Evolutionary conservation across 2,329 filamentous ascomycete species (phyloP), one percentile per base, ranked within the genome.

Genomic region (Kalmusia sp.): DNA sequence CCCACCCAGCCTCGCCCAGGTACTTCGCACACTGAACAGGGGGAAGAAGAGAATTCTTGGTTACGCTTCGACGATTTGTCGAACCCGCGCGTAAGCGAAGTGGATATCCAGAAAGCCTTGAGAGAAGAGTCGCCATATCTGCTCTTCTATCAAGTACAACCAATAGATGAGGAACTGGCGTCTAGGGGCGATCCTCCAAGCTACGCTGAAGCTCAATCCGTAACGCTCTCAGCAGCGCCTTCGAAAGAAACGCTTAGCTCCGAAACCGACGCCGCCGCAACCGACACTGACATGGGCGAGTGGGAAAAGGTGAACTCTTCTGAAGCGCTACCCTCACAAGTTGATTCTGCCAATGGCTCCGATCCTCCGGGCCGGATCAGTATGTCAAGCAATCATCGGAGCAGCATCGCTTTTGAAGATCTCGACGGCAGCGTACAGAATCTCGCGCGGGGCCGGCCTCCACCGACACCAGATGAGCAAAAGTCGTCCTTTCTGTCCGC

Each of bases 121-220:
- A 88, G 86, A 61, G 84, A 89, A n/a, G 93, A 97, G 72, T 96
- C 92, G 72, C 93, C 95, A 0, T 98, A 98, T 71, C 83, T 98
- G 6, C 80, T 99, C 0, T 98, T 98, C 74, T 99, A 97, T 68
- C 93, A 97, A 72, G 91, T 98, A 34, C 84, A 96, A 25, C 93
- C 93, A 0, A 92, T 96, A 66, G 85, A 91, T 25, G 90, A 93
- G 51, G 83, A 89, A 58, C 74, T 77, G n/a, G 70, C 71, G 40
- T 57, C 60, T 9, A 59, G 71, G 54, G 68, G 71, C 15, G 68
- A 72, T 44, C 72, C 77, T 30, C 78, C 79, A 0, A 70, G 59
- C 4, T 80, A 81, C 48, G 64, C 68, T 9, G 78, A 79, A 51
- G 57, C 59, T 19, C 50, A 65, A 28, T 61, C 54, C 8, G 54